These are phyloP conservation scores for Hericium rajendrae DNA, from an alignment of 768 basidiomycete genomes.

Conservation along the genomic window DNA sequence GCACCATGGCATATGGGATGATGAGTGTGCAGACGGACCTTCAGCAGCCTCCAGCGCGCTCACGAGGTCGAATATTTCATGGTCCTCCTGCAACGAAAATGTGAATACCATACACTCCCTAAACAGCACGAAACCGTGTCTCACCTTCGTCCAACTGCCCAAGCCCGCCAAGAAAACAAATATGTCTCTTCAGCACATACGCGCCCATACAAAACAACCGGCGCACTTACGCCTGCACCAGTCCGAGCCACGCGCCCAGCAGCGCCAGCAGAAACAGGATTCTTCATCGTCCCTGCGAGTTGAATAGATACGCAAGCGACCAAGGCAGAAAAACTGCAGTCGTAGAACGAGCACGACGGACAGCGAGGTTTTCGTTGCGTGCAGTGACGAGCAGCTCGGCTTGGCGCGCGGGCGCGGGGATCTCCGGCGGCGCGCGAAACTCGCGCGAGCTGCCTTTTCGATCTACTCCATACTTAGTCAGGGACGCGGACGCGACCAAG, in stretches of 20 bases:
- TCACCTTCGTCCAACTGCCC: conserved; percentile 63
- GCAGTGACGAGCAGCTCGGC: background rate
- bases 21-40: conserved; percentile 30
- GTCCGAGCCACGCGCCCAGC: conserved; percentile 42
- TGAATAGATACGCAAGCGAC: conserved; percentile 8
- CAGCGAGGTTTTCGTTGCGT: background rate
- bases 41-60: conserved; percentile 70
- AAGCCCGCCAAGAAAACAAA: conserved; percentile 2
- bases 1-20: background rate
- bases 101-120: background rate
- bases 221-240: conserved; percentile 48
- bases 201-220: background rate
- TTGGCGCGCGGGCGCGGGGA: background rate
- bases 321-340: background rate
- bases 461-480: background rate
- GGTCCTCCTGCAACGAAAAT: conserved; percentile 55
- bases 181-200: background rate
- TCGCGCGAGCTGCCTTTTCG: background rate
- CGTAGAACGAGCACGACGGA: background rate
- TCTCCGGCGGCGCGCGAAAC: background rate
- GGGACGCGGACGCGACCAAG: background rate
- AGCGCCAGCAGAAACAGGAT: conserved; percentile 34
- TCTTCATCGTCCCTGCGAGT: conserved; percentile 33
- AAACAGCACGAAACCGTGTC: conserved; percentile 1
- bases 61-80: conserved; percentile 95